Evolutionary conservation across 2,329 filamentous ascomycete species (phyloP), one percentile per base, ranked within the genome.

Genomic region (Nemania sp.): DNA sequence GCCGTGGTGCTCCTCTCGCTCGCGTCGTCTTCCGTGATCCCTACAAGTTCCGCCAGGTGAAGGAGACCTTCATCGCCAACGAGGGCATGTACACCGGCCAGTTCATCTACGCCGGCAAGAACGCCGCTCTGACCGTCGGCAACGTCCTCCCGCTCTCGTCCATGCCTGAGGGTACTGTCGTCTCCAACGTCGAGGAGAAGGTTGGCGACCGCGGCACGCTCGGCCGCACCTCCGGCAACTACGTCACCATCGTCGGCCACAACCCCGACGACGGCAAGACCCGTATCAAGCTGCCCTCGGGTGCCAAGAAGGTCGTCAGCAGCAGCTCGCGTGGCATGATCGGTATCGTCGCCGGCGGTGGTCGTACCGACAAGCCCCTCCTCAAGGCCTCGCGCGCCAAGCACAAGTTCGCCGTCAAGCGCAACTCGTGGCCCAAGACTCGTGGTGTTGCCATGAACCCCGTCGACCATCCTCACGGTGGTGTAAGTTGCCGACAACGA

Each of bases 401-500:
- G 91, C 93, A 97, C 78, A 99, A 99, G 90, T 99, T 96, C 83
- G 91, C 92, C 70, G 95, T 97, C 83, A 99, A 99, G 91, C 91
- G 94, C 77, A 97, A 99, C 91, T 93, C 87, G 76, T 99, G 94
- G 94, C 94, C 94, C 81, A 97, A 96, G 90, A 99, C 94, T 86
- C 93, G 94, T 94, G 94, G 94, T 97, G 94, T 99, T 88, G 94
- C 94, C 80, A 99, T 99, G 94, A 99, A 99, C 84, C 94, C 94
- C 73, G 94, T 99, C 74, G 94, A 99, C 82, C 94, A 99, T 86
- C 90, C 90, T 79, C 90, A 94, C 88, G 90, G 90, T 90, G 89
- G 88, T 90, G 82, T 83, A 83, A 68, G 80, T 83, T 69, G 53
- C 12, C 44, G 44, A 46, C 43, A 42, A 51, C 14, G 15, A 6